Conservation (phyloP, 2,329 filamentous ascomycete genomes). For the Curvularia lunata region DNA sequence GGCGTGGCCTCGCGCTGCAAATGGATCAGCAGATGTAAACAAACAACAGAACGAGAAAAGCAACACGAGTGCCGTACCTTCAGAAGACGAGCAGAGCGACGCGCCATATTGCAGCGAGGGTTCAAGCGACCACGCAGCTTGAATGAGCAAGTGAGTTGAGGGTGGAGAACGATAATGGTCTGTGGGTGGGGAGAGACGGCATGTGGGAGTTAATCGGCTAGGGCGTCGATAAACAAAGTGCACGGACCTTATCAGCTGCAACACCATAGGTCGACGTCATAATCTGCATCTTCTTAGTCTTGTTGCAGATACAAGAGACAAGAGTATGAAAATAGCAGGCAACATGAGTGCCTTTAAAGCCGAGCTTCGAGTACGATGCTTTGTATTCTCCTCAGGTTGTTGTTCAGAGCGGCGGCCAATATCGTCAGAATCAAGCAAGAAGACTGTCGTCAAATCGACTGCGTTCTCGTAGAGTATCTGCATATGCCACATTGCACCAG, state of each 20-base stretch:
- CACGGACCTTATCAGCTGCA: slow-evolving; percentile 17
- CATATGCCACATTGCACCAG: background rate
- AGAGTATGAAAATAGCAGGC: no score
- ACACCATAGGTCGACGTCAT: slow-evolving; percentile 21
- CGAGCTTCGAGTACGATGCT: background rate
- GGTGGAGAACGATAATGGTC: slow-evolving; percentile 31
- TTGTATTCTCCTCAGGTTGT: background rate
- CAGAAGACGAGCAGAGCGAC: slow-evolving; percentile 46
- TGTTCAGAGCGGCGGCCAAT: background rate
- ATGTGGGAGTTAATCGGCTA: slow-evolving; percentile 21
- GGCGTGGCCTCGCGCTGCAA: slow-evolving; percentile 37
- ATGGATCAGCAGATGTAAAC: slow-evolving; percentile 40
- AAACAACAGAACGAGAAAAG: slow-evolving; percentile 20
- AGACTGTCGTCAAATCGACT: background rate
- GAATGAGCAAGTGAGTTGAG: slow-evolving; percentile 14
- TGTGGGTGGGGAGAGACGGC: slow-evolving; percentile 30
- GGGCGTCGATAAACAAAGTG: slow-evolving; percentile 29
- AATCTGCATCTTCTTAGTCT: background rate
- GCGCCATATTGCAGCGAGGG: slow-evolving; percentile 38
- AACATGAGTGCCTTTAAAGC: background rate
- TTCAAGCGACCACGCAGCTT: slow-evolving; percentile 6
- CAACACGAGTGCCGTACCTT: slow-evolving; percentile 36
- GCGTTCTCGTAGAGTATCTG: background rate
- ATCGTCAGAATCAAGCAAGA: background rate
- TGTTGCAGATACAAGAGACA: background rate